Evolutionary conservation across 306 rosid species (phyloP), one percentile per base, ranked within the genome.

Genomic region (Trifolium fragiferum): DNA sequence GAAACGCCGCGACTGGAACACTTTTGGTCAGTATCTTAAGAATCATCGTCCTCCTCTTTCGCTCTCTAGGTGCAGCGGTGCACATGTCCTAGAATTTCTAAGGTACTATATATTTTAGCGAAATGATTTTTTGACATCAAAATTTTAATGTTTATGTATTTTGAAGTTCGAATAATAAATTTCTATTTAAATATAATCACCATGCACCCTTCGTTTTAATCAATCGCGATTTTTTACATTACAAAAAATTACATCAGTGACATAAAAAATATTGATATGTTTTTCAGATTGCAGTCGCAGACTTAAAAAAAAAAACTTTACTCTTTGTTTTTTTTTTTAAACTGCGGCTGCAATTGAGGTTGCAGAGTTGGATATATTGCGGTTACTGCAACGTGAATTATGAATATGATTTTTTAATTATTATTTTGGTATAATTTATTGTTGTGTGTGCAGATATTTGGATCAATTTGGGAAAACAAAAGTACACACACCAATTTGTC

Each of bases 381-480:
- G 23, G 57, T 50, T 3, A 50, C 23, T 50, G 27, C 8, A 25
- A 3, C 32, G 5, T 4, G 16, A 58, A 27, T 59, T 21, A 9
- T 6, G 10, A 30, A 59, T 27, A 14, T 53, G 4, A 13, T 13
- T 59, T 15, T 15, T 59, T 13, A 7, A 7, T 37, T 21, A 58
- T 6, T 23, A 23, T n/a, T 15, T 16, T 14, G 54, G 54, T n/a
- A 23, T 23, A n/a, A 50, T 5, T 60, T 27, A 27, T 58, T 25
- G 35, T 23, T 37, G 55, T 27, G 4, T 61, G 37, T 70, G 58
- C 25, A 86, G 90, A 79, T 95, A 95, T 83, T 86, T 95, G 5
- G 99, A 95, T 70, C 99, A 95, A 84, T 95, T 95, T 77, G 99
- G 99, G 0, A 95, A 95, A 74, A 95, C 99, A 3, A 95, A 95